Base-by-base conservation (phyloP, 129 eudicot genomes). In the Chrysanthemum makinoi region DNA sequence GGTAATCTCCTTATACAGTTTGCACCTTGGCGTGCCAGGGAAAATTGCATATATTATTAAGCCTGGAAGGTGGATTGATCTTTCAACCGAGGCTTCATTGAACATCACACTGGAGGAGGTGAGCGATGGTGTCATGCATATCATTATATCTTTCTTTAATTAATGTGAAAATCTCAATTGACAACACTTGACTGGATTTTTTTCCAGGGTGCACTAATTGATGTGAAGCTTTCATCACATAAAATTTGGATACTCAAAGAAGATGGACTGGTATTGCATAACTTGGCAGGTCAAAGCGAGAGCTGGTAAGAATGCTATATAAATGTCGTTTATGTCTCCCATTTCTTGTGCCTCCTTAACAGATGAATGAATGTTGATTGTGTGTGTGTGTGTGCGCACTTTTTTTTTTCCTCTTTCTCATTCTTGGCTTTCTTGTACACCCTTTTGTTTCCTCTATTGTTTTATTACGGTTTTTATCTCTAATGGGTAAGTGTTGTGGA, bases 171-270 rank as follows among this genome's bases (percentile, higher is more conserved):
- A 14, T 60, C 22, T 58, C 12, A 8, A 56, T 18, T 16, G 24
- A 64, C 5, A 66, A 33, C 50, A 16, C 75, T 22, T 50, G 62
- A 55, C 59, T 69, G 50, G 77, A 47, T 67, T 35, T 35, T 35
- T 35, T 35, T 35, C 5, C 43, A 87, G 98, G 92, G 84, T 68
- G 80, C 81, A 70, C 79, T 80, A 46, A 77, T 89, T 75, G 95
- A 87, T 82, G 87, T 94, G 62, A 87, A 73, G 79, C 82, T 94
- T 66, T 75, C 86, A 22, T 84, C 90, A 77, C 70, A 72, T 80
- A 84, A 84, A 72, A 78, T 94, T 55, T 94, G 92, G 92, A 73
- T 94, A 63, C 90, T 94, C 28, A 87, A 86, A 73, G 95, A 80
- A 82, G 89, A 94, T 33, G 90, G 88, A 68, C 70, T 89, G 50